Evolutionary conservation across 176 grass and related monocot genomes (phyloP).

Genomic region (Echinochloa phyllopogon): DNA sequence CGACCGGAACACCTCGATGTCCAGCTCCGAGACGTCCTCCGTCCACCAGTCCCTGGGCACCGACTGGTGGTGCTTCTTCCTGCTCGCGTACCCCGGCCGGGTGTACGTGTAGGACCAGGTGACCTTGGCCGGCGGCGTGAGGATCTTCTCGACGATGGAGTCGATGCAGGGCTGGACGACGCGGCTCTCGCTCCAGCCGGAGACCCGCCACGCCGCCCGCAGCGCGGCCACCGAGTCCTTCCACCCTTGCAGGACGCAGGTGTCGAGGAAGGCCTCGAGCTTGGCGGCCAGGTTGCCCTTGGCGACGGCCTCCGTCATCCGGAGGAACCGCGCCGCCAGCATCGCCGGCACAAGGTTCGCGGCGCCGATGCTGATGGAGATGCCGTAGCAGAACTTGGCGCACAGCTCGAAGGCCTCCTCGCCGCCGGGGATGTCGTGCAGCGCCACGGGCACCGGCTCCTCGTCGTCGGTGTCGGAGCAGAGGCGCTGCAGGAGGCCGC

Average conservation of each 20-base stretch:
- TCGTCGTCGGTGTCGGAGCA: slow-evolving; percentile 70
- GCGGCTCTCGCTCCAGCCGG: slow-evolving; percentile 86
- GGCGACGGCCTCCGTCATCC: slow-evolving; percentile 82
- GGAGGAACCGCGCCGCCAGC: slow-evolving; percentile 77
- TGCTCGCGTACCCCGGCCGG: slow-evolving; percentile 64
- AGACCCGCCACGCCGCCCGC: slow-evolving; percentile 62
- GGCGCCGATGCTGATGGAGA: slow-evolving; percentile 82
- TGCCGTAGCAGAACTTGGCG: slow-evolving; percentile 96
- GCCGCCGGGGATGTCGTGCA: slow-evolving; percentile 80
- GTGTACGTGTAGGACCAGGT: slow-evolving; percentile 93
- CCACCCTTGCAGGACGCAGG: slow-evolving; percentile 85
- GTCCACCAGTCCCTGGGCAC: slow-evolving; percentile 98
- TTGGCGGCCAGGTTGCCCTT: slow-evolving; percentile 82
- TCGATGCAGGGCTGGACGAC: slow-evolving; percentile 85
- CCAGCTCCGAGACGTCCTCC: slow-evolving; percentile 91
- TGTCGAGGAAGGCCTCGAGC: slow-evolving; percentile 79
- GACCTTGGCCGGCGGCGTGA: slow-evolving; percentile 67
- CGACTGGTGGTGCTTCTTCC: slow-evolving; percentile 50
- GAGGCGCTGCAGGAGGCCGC: slow-evolving; percentile 78
- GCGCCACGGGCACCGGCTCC: slow-evolving; percentile 52
- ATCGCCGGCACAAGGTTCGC: slow-evolving; percentile 65
- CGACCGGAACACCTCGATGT: slow-evolving; percentile 87
- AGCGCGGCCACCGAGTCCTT: slow-evolving; percentile 70
- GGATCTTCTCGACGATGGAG: slow-evolving; percentile 88
- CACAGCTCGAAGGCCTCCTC: slow-evolving; percentile 90